These are phyloP conservation scores for Iberis pinnata DNA, from an alignment of 345 rosid genomes.

Conservation along the genomic window DNA sequence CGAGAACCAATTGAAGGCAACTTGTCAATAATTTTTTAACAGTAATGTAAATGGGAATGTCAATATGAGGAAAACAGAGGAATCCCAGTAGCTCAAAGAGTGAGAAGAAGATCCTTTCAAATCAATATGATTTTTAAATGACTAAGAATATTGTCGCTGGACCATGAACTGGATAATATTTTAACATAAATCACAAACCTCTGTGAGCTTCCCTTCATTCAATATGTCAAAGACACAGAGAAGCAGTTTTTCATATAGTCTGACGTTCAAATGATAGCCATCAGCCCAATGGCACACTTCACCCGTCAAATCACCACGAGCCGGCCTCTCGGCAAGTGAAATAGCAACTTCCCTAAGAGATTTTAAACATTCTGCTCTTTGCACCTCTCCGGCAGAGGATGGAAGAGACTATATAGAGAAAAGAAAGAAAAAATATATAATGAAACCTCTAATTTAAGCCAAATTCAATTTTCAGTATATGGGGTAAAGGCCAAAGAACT, in stretches of 20 bases:
- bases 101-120: conserved; percentile 6
- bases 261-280: conserved; percentile 89
- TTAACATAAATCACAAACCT: conserved; percentile 45
- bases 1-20: neutral
- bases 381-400: conserved; percentile 79
- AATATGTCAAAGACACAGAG: conserved; percentile 83
- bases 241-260: conserved; percentile 83
- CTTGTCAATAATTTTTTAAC: neutral
- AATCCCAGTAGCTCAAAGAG: conserved; percentile 9
- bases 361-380: conserved; percentile 85
- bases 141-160: conserved; percentile 1
- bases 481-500: conserved; percentile 9
- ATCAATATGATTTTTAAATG: neutral
- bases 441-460: conserved; percentile 12
- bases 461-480: conserved; percentile 1
- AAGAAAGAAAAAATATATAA: conserved; percentile 8
- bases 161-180: conserved; percentile 3
- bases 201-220: conserved; percentile 94
- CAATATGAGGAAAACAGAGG: conserved; percentile 2
- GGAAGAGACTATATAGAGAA: conserved; percentile 53
- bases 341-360: conserved; percentile 77
- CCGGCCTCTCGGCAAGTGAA: conserved; percentile 97
- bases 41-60: conserved; percentile 2
- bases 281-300: conserved; percentile 99
- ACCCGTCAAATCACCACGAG: conserved; percentile 96